These are phyloP conservation scores for Cercis canadensis DNA, from an alignment of 306 rosid species.

Conservation along the genomic window DNA sequence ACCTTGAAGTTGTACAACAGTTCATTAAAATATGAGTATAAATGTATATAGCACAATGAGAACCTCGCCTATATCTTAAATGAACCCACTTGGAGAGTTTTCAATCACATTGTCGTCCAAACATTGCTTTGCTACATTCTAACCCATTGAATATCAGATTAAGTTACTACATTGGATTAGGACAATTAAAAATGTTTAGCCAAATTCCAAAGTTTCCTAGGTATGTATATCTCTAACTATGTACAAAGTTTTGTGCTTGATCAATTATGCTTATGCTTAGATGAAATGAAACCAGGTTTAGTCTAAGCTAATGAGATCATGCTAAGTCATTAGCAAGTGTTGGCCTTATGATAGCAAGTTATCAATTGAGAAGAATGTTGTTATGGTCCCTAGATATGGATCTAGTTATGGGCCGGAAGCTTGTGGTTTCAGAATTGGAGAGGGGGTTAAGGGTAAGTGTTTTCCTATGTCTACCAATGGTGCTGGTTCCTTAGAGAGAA, in stretches of 20 bases:
- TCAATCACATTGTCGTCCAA: not conserved
- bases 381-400: too few relatives aligned
- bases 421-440: too few relatives aligned
- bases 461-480: too few relatives aligned
- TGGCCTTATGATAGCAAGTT: conserved; percentile 1
- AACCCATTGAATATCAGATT: not conserved
- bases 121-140: not conserved
- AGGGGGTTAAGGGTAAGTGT: too few relatives aligned
- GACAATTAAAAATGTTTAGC: too few relatives aligned
- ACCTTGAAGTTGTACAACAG: conserved; percentile 32
- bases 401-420: too few relatives aligned
- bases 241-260: too few relatives aligned
- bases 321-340: not conserved
- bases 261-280: not conserved
- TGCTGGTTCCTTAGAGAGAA: too few relatives aligned
- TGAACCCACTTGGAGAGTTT: not conserved
- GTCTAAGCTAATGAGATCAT: not conserved
- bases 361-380: not conserved
- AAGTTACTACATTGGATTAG: not conserved
- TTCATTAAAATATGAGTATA: not conserved
- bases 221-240: too few relatives aligned
- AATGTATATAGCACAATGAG: not conserved
- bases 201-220: too few relatives aligned
- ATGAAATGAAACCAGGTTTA: not conserved
- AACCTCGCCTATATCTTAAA: conserved; percentile 1